Evolutionary conservation across 192 early-diverging fungal species (phyloP).

Genomic region (Mortierella claussenii): DNA sequence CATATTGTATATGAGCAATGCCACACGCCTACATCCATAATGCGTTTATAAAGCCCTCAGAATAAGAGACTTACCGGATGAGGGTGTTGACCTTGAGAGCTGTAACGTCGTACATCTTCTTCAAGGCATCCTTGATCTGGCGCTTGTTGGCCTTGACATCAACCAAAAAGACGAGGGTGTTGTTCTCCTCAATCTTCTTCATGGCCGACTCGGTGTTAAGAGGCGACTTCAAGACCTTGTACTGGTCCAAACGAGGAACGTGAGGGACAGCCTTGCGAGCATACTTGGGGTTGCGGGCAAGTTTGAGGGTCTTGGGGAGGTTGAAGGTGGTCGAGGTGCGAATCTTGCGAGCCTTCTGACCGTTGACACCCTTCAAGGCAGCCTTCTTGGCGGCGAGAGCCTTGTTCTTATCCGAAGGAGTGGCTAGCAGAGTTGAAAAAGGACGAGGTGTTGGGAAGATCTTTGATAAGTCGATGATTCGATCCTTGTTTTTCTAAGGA

Average conservation of each 20-base stretch:
- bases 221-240: conserved; percentile 90
- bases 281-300: conserved; percentile 93
- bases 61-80: conserved; percentile 69
- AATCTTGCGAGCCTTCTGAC: conserved; percentile 87
- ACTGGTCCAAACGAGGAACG: conserved; percentile 86
- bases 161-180: conserved; percentile 98
- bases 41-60: neutral
- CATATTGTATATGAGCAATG: no score
- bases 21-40: no score
- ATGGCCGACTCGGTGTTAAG: conserved; percentile 98
- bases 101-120: conserved; percentile 97
- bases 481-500: no score
- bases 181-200: conserved; percentile 99
- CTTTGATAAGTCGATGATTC: no score
- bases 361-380: conserved; percentile 91
- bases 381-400: conserved; percentile 98
- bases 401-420: conserved; percentile 73
- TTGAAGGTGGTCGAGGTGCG: conserved; percentile 93
- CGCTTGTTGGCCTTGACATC: conserved; percentile 98
- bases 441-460: neutral
- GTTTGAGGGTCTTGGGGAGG: conserved; percentile 95
- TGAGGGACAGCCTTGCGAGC: conserved; percentile 87
- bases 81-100: conserved; percentile 97
- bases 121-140: conserved; percentile 98
- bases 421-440: neutral